These are phyloP conservation scores for Cenchrus americanus DNA, from an alignment of 176 grass and related monocot species.

Conservation along the genomic window DNA sequence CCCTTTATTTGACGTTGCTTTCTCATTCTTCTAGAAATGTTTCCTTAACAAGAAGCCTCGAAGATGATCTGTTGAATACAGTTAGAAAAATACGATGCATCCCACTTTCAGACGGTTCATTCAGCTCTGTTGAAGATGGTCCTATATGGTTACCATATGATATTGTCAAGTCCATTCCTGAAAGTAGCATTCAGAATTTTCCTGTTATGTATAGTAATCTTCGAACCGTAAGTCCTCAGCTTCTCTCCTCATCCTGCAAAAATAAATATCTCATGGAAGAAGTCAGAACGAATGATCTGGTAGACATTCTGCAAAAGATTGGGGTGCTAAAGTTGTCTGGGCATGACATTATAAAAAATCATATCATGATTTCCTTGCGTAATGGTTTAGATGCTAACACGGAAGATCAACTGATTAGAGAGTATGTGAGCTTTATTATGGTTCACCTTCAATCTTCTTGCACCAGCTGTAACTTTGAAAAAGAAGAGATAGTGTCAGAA, in stretches of 20 bases:
- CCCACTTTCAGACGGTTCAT: slow-evolving; percentile 90
- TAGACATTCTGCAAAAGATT: slow-evolving; percentile 77
- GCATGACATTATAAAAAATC: slow-evolving; percentile 90
- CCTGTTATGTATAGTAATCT: slow-evolving; percentile 71
- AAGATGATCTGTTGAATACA: slow-evolving; percentile 66
- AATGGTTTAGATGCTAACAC: slow-evolving; percentile 45
- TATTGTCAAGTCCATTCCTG: slow-evolving; percentile 52
- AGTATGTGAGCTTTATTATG: slow-evolving; percentile 86
- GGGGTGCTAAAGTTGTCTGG: slow-evolving; percentile 84
- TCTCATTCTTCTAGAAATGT: slow-evolving; percentile 57
- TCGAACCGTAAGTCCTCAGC: slow-evolving; percentile 64
- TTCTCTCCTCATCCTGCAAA: slow-evolving; percentile 59
- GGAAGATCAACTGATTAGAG: slow-evolving; percentile 58
- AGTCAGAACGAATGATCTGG: slow-evolving; percentile 62
- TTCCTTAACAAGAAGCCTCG: slow-evolving; percentile 44
- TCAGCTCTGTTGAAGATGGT: slow-evolving; percentile 76
- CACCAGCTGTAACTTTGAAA: slow-evolving; percentile 71
- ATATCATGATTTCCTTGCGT: slow-evolving; percentile 68
- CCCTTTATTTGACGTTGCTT: slow-evolving; percentile 58
- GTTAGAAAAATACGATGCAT: slow-evolving; percentile 81
- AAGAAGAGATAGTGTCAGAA: slow-evolving; percentile 73
- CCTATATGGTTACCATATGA: slow-evolving; percentile 92
- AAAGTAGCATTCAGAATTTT: slow-evolving; percentile 72
- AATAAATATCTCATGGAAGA: slow-evolving; percentile 61
- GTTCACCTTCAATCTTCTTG: slow-evolving; percentile 86